Base-by-base conservation (phyloP, 805 yeast genomes). In the Vanderwaltozyma tropicalis region DNA sequence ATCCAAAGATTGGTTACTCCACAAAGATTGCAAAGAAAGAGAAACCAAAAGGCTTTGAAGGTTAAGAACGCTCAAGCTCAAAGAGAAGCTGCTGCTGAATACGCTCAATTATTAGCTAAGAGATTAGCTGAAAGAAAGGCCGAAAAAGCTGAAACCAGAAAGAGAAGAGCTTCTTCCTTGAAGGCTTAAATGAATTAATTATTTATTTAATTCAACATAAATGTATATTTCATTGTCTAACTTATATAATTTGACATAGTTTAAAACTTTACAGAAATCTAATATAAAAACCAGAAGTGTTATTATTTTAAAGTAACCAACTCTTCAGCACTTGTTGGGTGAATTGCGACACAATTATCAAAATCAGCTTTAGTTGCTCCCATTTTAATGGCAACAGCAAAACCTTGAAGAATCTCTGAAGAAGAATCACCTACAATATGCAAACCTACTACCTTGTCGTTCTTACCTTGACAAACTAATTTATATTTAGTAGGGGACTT, bases 31-130 rank as follows among this genome's bases (percentile, higher is more conserved):
- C 97, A 89, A 78, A 89, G 96, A 81, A 92, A 92, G 94, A 84
- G 96, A 76, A 88, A 85, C 67, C 80, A 84, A 69, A 83, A 76
- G 69, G 80, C 96, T 62, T 74, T 80, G 73, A 92, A 92, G 82
- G 74, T 84, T 69, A 84, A 79, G 76, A 84, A 85, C 72, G 96
- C 97, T 69, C 95, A 86, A 78, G 87, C 85, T 65, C 95, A 87
- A 75, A 87, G 95, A 86, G 97, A 92, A 71, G 96, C 95, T 74
- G 98, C 99, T 72, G 95, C 97, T 67, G 98, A 92, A 74, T 92
- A 92, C 81, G 94, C 96, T 67, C 95, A 88, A 75, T 78, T 92
- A 67, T 78, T 92, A 69, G 97, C 99, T 67, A 75, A 86, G 77
- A 89, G 97, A 74, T 82, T 89, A 70, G 83, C 86, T 72, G 96